These are phyloP conservation scores for Rhododendron ovatum DNA, from an alignment of 148 eudicot species.

Conservation along the genomic window DNA sequence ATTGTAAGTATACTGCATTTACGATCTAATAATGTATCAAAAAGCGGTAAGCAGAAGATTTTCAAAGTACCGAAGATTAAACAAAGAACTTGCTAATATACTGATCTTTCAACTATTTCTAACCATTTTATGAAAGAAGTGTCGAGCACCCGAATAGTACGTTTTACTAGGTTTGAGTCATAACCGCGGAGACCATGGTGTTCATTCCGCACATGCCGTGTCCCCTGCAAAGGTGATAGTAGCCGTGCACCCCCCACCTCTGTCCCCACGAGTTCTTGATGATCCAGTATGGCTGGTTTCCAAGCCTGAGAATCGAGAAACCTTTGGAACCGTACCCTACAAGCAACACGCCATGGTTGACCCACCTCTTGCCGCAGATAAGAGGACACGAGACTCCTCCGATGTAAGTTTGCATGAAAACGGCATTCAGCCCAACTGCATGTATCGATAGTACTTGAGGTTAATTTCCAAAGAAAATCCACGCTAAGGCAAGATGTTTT, in stretches of 20 bases:
- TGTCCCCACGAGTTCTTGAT: conserved; percentile 96
- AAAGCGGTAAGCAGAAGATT: not conserved
- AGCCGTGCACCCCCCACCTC: conserved; percentile 81
- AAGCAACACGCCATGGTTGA: conserved; percentile 77
- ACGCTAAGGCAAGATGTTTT: not conserved
- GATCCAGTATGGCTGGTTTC: conserved; percentile 74
- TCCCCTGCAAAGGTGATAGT: conserved; percentile 64
- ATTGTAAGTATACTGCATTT: not conserved
- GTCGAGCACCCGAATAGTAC: not conserved
- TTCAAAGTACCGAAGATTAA: not conserved
- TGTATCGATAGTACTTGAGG: not conserved
- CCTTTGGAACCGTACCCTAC: conserved; percentile 80
- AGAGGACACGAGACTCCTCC: conserved; percentile 89
- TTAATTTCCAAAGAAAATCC: not conserved
- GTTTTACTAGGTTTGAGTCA: conserved; percentile 26
- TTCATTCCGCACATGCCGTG: conserved; percentile 82
- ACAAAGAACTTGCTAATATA: not conserved
- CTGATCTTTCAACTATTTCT: not conserved
- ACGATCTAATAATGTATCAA: not conserved
- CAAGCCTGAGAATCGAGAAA: conserved; percentile 60
- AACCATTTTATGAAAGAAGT: not conserved
- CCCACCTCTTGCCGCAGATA: conserved; percentile 56
- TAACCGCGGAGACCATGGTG: conserved; percentile 81
- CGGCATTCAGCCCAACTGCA: conserved; percentile 74
- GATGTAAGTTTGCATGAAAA: conserved; percentile 90